Base-by-base conservation (phyloP, 768 basidiomycete genomes). In the Trametes coccinea region DNA sequence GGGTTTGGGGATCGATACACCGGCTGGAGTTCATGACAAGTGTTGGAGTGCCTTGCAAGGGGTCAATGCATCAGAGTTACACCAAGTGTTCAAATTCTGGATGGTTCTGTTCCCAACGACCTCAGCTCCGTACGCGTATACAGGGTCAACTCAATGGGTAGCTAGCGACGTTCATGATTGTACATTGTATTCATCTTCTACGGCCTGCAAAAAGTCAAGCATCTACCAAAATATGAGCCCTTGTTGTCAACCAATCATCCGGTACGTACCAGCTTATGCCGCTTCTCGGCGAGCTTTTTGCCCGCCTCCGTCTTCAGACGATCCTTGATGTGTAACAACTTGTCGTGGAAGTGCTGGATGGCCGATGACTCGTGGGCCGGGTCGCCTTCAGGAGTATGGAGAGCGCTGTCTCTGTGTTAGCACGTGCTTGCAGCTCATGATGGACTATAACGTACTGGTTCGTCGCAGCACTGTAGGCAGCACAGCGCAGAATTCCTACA, bases 301-400 rank as follows among this genome's bases (percentile, higher is more conserved):
- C 91, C 94, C 2, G 80, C 80, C 8, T 77, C 81, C 0, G 93
- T 96, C 77, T 95, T 95, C 63, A 95, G 83, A 62, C 84, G 78
- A 48, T 84, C 84, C 43, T 77, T 79, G 59, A 96, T 90, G 58
- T 85, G 82, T 30, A 95, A 72, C 37, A 96, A 80, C 73, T 95
- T 96, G 67, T 93, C 91, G 66, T 93, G 76, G 70, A 95, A 96
- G 70, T 96, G 94, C 59, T 84, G 82, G 30, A 94, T 85, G 4
- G 91, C 87, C 0, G 86, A 85, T 30, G 73, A 67, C 4, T 73
- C 68, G 22, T 73, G 67, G 14, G 73, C 76, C 51, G 81, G 74
- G 66, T 86, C 80, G 44, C 76, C 80, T 48, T 76, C 59, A 3
- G 85, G 83, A 5, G 76, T 68, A 48, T 82, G 76, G 41, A 85